These are phyloP conservation scores for Coleophoma crateriformis DNA, from an alignment of 2,329 filamentous ascomycete species.

Conservation along the genomic window DNA sequence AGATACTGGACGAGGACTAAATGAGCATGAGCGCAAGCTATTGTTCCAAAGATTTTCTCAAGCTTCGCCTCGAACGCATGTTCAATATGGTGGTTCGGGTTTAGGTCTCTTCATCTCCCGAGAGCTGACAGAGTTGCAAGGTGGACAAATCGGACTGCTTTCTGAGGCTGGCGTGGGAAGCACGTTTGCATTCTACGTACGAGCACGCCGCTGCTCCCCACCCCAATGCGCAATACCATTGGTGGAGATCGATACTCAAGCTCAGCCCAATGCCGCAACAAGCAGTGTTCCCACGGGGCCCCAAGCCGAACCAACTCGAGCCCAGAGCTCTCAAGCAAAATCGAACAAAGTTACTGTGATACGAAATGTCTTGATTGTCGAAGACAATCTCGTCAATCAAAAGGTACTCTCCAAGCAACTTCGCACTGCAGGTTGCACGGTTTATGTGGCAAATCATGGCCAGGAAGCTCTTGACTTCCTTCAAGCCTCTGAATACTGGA, in stretches of 20 bases:
- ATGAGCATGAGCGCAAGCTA: slow-evolving; percentile 61
- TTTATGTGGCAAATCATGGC: slow-evolving; percentile 50
- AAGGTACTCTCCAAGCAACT: slow-evolving; percentile 46
- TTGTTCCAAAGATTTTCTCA: slow-evolving; percentile 77
- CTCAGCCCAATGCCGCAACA: slow-evolving; percentile 1
- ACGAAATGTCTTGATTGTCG: slow-evolving; percentile 44
- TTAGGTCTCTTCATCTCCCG: slow-evolving; percentile 76
- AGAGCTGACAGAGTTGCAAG: slow-evolving; percentile 74
- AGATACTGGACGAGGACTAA: slow-evolving; percentile 72
- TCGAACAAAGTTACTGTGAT: neutral
- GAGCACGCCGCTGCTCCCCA: slow-evolving; percentile 35
- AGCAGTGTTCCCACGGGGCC: neutral
- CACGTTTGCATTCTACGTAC: slow-evolving; percentile 71
- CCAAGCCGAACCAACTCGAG: neutral
- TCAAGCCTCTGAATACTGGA: slow-evolving; percentile 15
- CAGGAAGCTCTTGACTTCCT: slow-evolving; percentile 43
- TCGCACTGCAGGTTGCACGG: slow-evolving; percentile 33
- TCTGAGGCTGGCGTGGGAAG: slow-evolving; percentile 66
- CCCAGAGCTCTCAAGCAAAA: neutral
- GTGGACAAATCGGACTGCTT: slow-evolving; percentile 71
- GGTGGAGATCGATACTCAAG: neutral
- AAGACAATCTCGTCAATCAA: slow-evolving; percentile 58
- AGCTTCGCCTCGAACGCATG: slow-evolving; percentile 68
- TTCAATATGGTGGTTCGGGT: slow-evolving; percentile 74
- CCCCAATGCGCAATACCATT: slow-evolving; percentile 7